These are phyloP conservation scores for Amoebophrya sp. DNA, from an alignment of 169 alveolate species.

Conservation along the genomic window DNA sequence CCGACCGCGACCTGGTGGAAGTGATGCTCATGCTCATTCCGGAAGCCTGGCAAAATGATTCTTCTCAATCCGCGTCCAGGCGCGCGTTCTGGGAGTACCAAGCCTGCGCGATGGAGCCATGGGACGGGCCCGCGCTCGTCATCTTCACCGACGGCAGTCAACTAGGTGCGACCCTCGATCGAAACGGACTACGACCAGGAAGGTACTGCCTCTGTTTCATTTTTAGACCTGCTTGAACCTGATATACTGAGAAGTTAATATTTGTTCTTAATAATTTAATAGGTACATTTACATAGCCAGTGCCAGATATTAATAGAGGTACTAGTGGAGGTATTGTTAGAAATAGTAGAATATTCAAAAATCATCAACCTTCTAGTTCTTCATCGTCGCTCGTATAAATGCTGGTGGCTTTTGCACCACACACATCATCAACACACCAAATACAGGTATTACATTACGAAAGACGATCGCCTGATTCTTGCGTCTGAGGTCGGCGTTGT, in stretches of 20 bases:
- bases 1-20: slow-evolving; percentile 42
- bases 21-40: slow-evolving; percentile 51
- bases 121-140: slow-evolving; percentile 68
- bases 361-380: slow-evolving; percentile 32
- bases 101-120: slow-evolving; percentile 63
- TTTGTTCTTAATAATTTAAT: background rate
- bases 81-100: slow-evolving; percentile 52
- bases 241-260: background rate
- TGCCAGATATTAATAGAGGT: no score
- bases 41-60: slow-evolving; percentile 46
- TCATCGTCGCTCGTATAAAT: background rate
- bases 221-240: background rate
- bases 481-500: slow-evolving; percentile 63
- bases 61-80: slow-evolving; percentile 11
- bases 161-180: slow-evolving; percentile 61
- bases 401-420: background rate
- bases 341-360: no score
- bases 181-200: slow-evolving; percentile 64
- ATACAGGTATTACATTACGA: slow-evolving; percentile 54
- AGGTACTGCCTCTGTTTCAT: slow-evolving; percentile 35
- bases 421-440: background rate
- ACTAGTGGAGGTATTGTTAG: no score
- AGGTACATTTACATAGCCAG: background rate
- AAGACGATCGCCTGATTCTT: slow-evolving; percentile 55
- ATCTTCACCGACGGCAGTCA: slow-evolving; percentile 62